Evolutionary conservation across 305 asterid species (phyloP).

Genomic region (Fraxinus paxiana): DNA sequence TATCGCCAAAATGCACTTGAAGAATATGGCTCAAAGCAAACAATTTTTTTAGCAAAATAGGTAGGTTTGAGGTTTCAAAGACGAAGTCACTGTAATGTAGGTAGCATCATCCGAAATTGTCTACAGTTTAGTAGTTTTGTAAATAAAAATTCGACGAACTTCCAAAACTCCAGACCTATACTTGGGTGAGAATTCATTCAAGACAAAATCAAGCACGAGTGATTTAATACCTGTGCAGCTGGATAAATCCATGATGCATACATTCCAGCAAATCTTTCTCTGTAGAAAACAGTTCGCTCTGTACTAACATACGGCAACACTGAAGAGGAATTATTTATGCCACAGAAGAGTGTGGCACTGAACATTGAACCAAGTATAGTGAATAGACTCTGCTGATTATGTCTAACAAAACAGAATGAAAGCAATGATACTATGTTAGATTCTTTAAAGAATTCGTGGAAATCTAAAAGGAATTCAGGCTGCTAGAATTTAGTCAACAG

Average conservation of each 20-base stretch:
- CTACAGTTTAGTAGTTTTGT: not conserved
- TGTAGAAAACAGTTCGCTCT: constrained; percentile 49
- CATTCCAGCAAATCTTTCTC: constrained; percentile 60
- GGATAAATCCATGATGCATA: constrained; percentile 56
- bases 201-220: not conserved
- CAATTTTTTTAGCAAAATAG: not conserved
- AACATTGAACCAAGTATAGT: constrained; percentile 45
- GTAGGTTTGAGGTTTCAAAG: not conserved
- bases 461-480: not conserved
- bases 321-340: constrained; percentile 48
- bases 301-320: constrained; percentile 44
- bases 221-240: constrained; percentile 45
- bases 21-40: not conserved
- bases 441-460: not conserved
- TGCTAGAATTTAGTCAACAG: not conserved
- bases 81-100: not conserved
- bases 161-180: not conserved
- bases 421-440: not conserved
- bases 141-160: not conserved
- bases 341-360: constrained; percentile 41
- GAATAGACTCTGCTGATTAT: constrained; percentile 48
- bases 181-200: not conserved
- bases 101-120: not conserved
- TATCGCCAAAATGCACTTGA: not conserved
- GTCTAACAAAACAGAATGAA: constrained; percentile 28